A percentile compares a stretch with the other conserved stretches of the same genome.
phyloP scores from a whole-genome alignment of 192 early-diverging fungal genomes.

The Coemansia sp. region DNA sequence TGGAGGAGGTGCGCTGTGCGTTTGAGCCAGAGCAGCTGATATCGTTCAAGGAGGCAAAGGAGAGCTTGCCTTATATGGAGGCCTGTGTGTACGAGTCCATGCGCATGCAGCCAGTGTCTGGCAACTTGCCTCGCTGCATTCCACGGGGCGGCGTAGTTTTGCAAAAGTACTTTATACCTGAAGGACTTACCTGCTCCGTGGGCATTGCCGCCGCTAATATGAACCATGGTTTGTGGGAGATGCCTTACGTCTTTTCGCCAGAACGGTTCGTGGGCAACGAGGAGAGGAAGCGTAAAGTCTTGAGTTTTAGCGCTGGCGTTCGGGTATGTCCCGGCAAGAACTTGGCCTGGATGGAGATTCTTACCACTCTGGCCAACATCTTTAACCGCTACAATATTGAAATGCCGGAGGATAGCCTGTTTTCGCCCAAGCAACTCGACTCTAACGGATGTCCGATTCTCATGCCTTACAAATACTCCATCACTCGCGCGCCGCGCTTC shows the following conservation, averaged over 20 bases:
- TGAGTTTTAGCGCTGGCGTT: constrained; percentile 48
- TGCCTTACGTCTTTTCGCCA: constrained; percentile 22
- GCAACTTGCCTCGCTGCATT: constrained; percentile 34
- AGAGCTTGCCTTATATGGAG: constrained; percentile 36
- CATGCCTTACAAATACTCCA: constrained; percentile 23
- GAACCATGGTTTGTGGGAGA: constrained; percentile 15
- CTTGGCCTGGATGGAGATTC: constrained; percentile 42
- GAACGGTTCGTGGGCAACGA: constrained; percentile 27
- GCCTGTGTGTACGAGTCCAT: constrained; percentile 48
- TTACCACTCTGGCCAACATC: constrained; percentile 41
- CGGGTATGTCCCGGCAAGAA: constrained; percentile 42
- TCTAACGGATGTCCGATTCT: constrained; percentile 15
- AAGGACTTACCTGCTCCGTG: constrained; percentile 35
- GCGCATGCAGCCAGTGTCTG: constrained; percentile 30
- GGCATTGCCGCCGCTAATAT: constrained; percentile 25
- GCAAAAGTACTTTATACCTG: constrained; percentile 41
- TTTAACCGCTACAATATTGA: constrained; percentile 31
- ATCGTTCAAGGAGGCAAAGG: constrained; percentile 23
- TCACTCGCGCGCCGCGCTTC: constrained; percentile 32
- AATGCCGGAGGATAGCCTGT: constrained; percentile 35
- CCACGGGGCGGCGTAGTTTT: constrained; percentile 40
- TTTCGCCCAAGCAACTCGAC: constrained; percentile 16
- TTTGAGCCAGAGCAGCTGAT: constrained; percentile 24
- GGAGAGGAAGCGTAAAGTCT: constrained; percentile 13
- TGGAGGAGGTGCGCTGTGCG: constrained; percentile 21